phyloP scores from a whole-genome alignment of 768 basidiomycete genomes.

The Termitomyces bulborhizus region DNA sequence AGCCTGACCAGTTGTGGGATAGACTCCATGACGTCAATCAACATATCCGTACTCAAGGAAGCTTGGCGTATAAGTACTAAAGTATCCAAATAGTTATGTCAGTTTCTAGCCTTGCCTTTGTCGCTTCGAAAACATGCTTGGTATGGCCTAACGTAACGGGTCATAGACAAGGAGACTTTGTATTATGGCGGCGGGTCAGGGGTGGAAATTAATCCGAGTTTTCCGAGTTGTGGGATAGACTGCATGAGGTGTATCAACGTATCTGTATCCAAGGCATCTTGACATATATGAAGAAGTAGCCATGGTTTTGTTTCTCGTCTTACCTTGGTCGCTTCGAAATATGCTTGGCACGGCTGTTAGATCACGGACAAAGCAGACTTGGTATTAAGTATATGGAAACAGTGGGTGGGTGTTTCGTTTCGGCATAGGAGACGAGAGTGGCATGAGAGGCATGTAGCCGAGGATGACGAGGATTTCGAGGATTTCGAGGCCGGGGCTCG shows the following conservation, averaged over 20 bases:
- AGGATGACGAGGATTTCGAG: too few species aligned
- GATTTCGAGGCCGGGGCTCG: neutral
- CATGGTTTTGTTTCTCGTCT: neutral
- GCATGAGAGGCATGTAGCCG: neutral
- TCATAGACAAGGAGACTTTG: too few species aligned
- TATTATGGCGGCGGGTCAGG: too few species aligned
- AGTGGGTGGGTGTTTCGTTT: neutral
- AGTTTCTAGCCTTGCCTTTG: too few species aligned
- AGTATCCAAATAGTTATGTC: too few species aligned
- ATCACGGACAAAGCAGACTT: neutral
- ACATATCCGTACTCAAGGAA: too few species aligned
- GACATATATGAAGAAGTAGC: neutral
- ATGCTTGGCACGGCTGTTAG: neutral
- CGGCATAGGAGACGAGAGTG: neutral
- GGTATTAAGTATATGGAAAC: neutral
- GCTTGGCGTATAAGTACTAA: too few species aligned
- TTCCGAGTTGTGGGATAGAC: neutral
- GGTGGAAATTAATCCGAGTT: neutral
- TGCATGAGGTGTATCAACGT: neutral
- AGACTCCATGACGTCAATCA: too few species aligned
- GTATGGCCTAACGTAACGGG: too few species aligned
- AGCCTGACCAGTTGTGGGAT: too few species aligned
- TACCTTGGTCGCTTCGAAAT: neutral
- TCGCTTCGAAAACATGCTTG: too few species aligned
- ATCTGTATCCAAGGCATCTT: neutral